Evolutionary conservation across 768 basidiomycete genomes (phyloP).

Genomic region (Amanita jacksonii): DNA sequence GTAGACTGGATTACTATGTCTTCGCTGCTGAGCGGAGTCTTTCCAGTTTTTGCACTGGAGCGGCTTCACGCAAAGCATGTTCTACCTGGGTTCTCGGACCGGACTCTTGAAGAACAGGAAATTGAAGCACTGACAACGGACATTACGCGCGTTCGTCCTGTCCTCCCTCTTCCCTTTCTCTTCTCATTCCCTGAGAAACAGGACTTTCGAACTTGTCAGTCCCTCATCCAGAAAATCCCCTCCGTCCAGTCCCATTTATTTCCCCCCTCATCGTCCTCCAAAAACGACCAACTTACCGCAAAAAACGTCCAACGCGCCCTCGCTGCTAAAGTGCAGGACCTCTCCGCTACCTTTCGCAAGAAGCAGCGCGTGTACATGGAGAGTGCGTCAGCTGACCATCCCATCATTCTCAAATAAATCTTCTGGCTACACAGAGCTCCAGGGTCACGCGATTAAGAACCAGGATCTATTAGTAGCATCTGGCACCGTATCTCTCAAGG

Average conservation of each 20-base stretch:
- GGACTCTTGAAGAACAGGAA: conserved; percentile 86
- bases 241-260: conserved; percentile 49
- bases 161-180: conserved; percentile 23
- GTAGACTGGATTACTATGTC: conserved; percentile 17
- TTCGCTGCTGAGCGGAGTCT: conserved; percentile 11
- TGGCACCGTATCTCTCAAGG: conserved; percentile 73
- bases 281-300: conserved; percentile 52
- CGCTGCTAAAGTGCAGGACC: conserved; percentile 92
- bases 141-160: conserved; percentile 68
- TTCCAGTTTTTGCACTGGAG: conserved; percentile 76
- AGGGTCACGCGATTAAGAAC: conserved; percentile 97
- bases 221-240: conserved; percentile 70
- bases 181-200: conserved; percentile 20
- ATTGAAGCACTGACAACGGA: conserved; percentile 80
- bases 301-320: conserved; percentile 94
- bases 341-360: conserved; percentile 88
- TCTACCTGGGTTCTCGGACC: conserved; percentile 94
- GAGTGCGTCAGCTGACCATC: conserved; percentile 49
- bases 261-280: conserved; percentile 39
- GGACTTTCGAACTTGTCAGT: conserved; percentile 59
- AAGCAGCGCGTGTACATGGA: conserved; percentile 98
- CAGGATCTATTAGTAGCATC: conserved; percentile 90
- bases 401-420: conserved; percentile 11
- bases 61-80: conserved; percentile 95
- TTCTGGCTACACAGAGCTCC: conserved; percentile 51